Base-by-base conservation (phyloP, 495 filamentous ascomycete species). In the Daldinia caldariorum region DNA sequence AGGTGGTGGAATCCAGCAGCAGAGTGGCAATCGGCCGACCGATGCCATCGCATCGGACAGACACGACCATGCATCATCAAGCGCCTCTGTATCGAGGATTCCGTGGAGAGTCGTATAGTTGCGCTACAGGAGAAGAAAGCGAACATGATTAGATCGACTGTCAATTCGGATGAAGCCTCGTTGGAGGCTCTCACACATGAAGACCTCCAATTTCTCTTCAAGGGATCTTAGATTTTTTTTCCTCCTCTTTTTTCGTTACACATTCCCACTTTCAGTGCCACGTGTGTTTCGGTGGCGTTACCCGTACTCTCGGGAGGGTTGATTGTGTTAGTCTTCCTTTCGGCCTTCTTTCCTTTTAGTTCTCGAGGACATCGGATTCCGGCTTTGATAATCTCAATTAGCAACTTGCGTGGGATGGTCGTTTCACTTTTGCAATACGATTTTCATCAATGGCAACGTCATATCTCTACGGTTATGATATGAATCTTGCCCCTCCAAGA, bases 1-100 rank as follows among this genome's bases (percentile, higher is more conserved):
- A 92, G 89, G 60, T 97, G 94, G 94, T 97, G 94, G 94, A 97
- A 97, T 67, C 94, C 94, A 4, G 93, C 94, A 20, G 94, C 94
- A 4, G 95, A 99, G 83, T 97, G 95, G 94, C 95, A 99, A 75
- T 92, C 89, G 66, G 94, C 94, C 3, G 95, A 99, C 78, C 90
- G 95, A 68, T 97, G 96, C 77, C 95, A 99, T 81, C 93, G 95
- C 49, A 99, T 99, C 68, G 95, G 95, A 35, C 95, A 98, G 81
- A 90, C 88, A 20, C 90, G 95, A 8, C 94, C 93, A 39, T 97
- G 94, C 74, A 91, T 91, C n/a, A 94, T 99, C 70, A 97, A 93
- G 3, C 88, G 94, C 16, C 85, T 99, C 18, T 93, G 92, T 75
- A 97, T 99, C 63, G 94, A 98, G 79, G 94, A 98, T 77, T 95